phyloP scores from a whole-genome alignment of 2,329 filamentous ascomycete genomes.

The Arthrinium phaeospermum region DNA sequence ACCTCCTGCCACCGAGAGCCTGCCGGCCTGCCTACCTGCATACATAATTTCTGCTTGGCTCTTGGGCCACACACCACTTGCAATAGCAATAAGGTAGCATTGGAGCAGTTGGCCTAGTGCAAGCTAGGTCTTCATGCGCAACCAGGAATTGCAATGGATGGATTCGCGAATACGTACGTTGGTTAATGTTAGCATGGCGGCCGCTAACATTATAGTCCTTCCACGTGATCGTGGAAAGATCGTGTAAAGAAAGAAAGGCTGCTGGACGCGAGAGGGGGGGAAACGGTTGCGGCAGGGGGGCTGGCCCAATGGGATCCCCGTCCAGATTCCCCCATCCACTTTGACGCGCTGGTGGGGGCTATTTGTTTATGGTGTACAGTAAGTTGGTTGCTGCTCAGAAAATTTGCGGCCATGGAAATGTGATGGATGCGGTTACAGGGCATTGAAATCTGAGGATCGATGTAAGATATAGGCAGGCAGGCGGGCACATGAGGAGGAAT shows the following conservation, averaged over 20 bases:
- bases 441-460: neutral
- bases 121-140: neutral
- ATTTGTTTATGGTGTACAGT: slow-evolving; percentile 1
- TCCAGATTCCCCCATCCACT: slow-evolving; percentile 13
- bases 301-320: neutral
- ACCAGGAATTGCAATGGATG: slow-evolving; percentile 8
- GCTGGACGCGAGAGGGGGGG: slow-evolving; percentile 5
- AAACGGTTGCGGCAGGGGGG: neutral
- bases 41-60: neutral
- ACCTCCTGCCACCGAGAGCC: neutral
- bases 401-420: neutral
- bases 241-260: neutral
- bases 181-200: slow-evolving; percentile 3
- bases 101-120: slow-evolving; percentile 3
- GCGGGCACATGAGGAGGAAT: neutral
- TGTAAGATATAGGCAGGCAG: neutral
- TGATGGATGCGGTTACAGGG: neutral
- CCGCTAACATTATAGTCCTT: neutral
- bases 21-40: neutral
- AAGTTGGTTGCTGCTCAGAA: slow-evolving; percentile 7
- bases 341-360: neutral
- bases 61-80: neutral
- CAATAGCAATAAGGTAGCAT: neutral
- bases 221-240: slow-evolving; percentile 13
- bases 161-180: slow-evolving; percentile 1